Conservation (phyloP, 2,329 filamentous ascomycete genomes). For the Paecilomyces fulvus region DNA sequence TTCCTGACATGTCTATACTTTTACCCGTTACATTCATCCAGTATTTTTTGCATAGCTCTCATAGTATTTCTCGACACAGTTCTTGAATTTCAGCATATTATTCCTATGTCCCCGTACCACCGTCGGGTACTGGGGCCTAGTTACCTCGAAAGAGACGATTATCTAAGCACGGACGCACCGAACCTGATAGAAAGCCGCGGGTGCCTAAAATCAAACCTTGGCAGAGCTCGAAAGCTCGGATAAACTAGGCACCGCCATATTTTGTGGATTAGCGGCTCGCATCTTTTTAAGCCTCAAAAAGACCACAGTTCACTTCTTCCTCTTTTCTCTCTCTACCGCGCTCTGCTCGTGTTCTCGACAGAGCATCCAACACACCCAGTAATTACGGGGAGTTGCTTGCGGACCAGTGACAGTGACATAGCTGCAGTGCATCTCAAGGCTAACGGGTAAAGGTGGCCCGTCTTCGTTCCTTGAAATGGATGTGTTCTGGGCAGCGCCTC, state of each 20-base stretch:
- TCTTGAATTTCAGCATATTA: too few relatives aligned
- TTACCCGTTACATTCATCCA: neutral
- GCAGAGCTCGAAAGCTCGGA: neutral
- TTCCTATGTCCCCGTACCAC: too few relatives aligned
- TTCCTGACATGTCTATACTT: too few relatives aligned
- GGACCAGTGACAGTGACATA: neutral
- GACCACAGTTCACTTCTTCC: constrained; percentile 5
- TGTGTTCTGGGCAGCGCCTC: constrained; percentile 57
- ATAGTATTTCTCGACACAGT: too few relatives aligned
- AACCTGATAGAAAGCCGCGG: neutral
- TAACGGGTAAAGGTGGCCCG: neutral
- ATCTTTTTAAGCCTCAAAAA: neutral
- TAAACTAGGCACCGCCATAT: neutral
- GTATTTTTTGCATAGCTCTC: neutral
- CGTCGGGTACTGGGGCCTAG: too few relatives aligned
- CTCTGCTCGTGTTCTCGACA: neutral
- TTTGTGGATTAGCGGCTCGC: neutral
- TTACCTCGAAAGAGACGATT: too few relatives aligned
- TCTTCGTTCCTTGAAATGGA: constrained; percentile 39
- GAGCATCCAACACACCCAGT: neutral
- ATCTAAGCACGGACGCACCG: too few relatives aligned
- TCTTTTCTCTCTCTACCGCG: constrained; percentile 4
- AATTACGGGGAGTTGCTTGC: neutral
- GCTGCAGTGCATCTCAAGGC: neutral
- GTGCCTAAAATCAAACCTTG: neutral